Percentiles rank a stretch among this genome's conserved stretches.
Conservation (phyloP, 208 protist species). For the Trypanosoma theileri region DNA sequence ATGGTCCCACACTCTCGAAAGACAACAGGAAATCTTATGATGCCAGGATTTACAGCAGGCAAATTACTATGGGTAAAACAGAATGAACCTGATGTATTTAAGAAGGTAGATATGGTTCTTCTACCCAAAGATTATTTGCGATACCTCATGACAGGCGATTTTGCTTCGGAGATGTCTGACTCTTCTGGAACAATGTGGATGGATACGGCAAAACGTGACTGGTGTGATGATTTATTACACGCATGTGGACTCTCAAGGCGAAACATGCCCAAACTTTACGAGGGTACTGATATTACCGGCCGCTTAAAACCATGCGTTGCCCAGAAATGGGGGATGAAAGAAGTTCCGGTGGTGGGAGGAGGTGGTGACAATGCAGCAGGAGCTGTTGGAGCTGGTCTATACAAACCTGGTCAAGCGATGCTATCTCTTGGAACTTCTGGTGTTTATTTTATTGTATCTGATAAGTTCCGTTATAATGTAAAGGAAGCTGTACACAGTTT, state of each 20-base stretch:
- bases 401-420: conserved; percentile 74
- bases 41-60: conserved; percentile 81
- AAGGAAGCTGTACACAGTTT: conserved; percentile 81
- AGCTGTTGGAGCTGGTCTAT: conserved; percentile 63
- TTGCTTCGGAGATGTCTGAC: conserved; percentile 72
- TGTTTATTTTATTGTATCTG: conserved; percentile 82
- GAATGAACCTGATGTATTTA: conserved; percentile 66
- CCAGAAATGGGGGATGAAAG: conserved; percentile 50
- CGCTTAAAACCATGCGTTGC: conserved; percentile 42
- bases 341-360: conserved; percentile 55
- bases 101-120: conserved; percentile 57
- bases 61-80: conserved; percentile 78
- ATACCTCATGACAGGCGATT: conserved; percentile 66
- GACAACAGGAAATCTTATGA: conserved; percentile 80
- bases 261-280: conserved; percentile 78
- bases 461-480: conserved; percentile 73
- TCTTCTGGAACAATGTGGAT: conserved; percentile 78
- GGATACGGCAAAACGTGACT: conserved; percentile 64
- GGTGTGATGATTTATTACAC: conserved; percentile 57
- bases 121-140: conserved; percentile 81
- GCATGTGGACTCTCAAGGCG: conserved; percentile 57
- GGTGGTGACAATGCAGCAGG: conserved; percentile 80
- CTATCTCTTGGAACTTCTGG: conserved; percentile 82
- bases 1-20: conserved; percentile 50
- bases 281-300: conserved; percentile 62